Conservation (phyloP, 2,329 filamentous ascomycete species). For the Penicillium hordei region DNA sequence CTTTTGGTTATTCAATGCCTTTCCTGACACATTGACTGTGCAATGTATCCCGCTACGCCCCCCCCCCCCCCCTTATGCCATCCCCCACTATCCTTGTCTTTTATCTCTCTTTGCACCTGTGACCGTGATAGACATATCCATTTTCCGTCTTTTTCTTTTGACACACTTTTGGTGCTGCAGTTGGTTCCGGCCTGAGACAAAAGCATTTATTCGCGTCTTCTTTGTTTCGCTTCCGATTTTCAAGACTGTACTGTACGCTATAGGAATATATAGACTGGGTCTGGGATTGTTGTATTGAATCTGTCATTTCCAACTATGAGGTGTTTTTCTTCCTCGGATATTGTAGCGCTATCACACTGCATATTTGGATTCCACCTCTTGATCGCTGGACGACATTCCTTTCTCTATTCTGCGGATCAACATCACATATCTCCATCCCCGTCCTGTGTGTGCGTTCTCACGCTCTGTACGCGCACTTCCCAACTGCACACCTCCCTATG, state of each 20-base stretch:
- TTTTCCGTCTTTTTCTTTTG: constrained; percentile 18
- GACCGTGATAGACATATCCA: constrained; percentile 26
- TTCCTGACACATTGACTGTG: neutral
- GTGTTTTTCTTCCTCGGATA: too few species aligned
- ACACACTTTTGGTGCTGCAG: constrained; percentile 13
- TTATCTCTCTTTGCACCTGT: constrained; percentile 6
- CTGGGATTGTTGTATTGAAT: constrained; percentile 17
- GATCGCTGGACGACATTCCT: neutral
- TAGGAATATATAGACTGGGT: constrained; percentile 33
- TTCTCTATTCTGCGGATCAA: neutral
- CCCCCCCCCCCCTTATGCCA: constrained; percentile 19
- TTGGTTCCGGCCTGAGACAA: constrained; percentile 17
- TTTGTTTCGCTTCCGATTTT: constrained; percentile 20
- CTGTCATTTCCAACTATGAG: constrained; percentile 6
- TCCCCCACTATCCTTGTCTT: constrained; percentile 11
- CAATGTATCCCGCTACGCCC: constrained; percentile 8
- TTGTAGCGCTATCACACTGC: neutral
- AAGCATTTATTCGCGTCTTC: constrained; percentile 22
- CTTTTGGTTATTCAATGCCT: constrained; percentile 11
- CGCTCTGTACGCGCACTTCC: neutral
- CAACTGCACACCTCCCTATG: neutral
- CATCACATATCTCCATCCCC: neutral
- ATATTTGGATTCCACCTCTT: neutral
- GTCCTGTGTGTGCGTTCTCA: too few species aligned
- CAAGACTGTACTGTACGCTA: constrained; percentile 23